Evolutionary conservation across 352 stramenopile species (phyloP), one percentile per base, ranked within the genome.

Genomic region (Pythium rishiriense): DNA sequence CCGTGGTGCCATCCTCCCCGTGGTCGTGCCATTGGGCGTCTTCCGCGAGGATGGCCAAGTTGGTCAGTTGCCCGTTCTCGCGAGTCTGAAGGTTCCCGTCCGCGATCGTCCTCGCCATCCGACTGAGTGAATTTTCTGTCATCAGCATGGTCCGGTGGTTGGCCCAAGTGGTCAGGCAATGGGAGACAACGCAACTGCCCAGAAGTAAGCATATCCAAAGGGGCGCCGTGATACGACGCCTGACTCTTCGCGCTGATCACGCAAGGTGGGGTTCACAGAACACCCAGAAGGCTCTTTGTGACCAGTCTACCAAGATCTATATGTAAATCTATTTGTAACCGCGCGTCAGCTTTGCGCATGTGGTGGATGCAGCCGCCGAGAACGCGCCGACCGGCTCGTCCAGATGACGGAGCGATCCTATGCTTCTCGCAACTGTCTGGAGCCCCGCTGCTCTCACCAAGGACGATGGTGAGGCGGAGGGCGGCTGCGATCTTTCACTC

Each of bases 401-500:
- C 41, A 47, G 19, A 47, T 25, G 41, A 47, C 41, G 12, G 5
- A n/a, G 41, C 2, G 37, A 15, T 7, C 37, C 37, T 15, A 7
- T 43, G 41, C 41, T 47, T 25, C 19, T 26, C 41, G 41, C 41
- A 47, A 47, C 45, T 33, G 45, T n/a, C n/a, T n/a, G 45, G 21
- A 51, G 45, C 26, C 0, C n/a, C 41, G n/a, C 21, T n/a, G 41
- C 26, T 47, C 41, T 47, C n/a, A 47, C 19, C 41, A 47, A 47
- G 21, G 41, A 47, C 19, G 21, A 24, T n/a, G 41, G 41, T 15
- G 41, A 26, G n/a, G 41, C n/a, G n/a, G 21, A 4, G 47, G 47
- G 47, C 47, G 47, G 47, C 47, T 54, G 47, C 47, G 47, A 54
- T 54, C 47, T 54, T 54, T 28, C 26, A 54, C 25, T 22, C 25